These are phyloP conservation scores for Lachnum nothofagi DNA, from an alignment of 2,329 filamentous ascomycete genomes.

Conservation along the genomic window DNA sequence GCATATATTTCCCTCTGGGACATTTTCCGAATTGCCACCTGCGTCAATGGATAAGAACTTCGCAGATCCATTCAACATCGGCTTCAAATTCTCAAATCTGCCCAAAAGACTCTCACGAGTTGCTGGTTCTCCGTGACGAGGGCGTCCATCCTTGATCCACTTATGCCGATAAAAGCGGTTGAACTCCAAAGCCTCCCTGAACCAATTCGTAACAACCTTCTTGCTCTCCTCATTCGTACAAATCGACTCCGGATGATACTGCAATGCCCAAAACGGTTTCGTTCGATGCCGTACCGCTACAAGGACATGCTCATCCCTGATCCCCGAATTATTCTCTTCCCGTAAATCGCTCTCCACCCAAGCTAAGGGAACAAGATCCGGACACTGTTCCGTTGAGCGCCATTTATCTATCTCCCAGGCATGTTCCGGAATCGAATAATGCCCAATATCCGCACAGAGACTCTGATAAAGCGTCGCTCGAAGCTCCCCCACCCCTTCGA, in stretches of 20 bases:
- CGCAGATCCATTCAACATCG: constrained; percentile 6
- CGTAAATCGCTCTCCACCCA: constrained; percentile 28
- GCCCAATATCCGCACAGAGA: constrained; percentile 33
- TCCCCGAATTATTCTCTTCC: constrained; percentile 23
- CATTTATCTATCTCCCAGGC: constrained; percentile 26
- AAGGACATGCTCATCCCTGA: constrained; percentile 40
- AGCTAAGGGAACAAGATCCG: constrained; percentile 32
- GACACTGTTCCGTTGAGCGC: constrained; percentile 17
- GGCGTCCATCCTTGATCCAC: constrained; percentile 3
- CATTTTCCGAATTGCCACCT: too few species aligned
- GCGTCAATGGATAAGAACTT: too few species aligned
- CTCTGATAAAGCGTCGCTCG: constrained; percentile 40
- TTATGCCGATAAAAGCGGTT: constrained; percentile 30
- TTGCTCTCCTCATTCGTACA: constrained; percentile 56
- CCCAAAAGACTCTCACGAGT: constrained; percentile 27
- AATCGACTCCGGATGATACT: constrained; percentile 67
- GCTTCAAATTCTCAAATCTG: constrained; percentile 13
- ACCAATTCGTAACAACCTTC: constrained; percentile 58
- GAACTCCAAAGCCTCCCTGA: constrained; percentile 46
- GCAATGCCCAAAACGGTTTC: constrained; percentile 63
- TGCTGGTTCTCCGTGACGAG: constrained; percentile 20
- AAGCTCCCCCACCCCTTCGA: constrained; percentile 27
- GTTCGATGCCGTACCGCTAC: constrained; percentile 55
- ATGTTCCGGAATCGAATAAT: constrained; percentile 18
- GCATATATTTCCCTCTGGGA: too few species aligned